phyloP scores from a whole-genome alignment of 495 filamentous ascomycete genomes.

The Annulohypoxylon bovei region DNA sequence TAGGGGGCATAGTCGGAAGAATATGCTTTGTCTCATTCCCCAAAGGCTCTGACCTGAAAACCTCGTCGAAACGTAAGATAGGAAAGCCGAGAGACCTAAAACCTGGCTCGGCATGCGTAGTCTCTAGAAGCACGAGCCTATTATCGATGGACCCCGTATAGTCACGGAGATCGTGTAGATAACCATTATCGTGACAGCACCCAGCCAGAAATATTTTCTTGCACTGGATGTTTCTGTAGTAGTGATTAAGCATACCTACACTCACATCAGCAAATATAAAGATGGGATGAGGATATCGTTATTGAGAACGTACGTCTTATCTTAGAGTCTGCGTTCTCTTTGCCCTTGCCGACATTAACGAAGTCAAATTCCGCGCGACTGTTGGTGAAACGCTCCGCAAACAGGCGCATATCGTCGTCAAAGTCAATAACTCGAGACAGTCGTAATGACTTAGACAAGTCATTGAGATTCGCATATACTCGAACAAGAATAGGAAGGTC shows the following conservation, averaged over 20 bases:
- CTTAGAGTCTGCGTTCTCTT: slow-evolving; percentile 49
- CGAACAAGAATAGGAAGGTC: slow-evolving; percentile 48
- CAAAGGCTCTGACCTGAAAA: slow-evolving; percentile 46
- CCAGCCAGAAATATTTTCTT: slow-evolving; percentile 48
- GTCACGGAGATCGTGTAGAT: slow-evolving; percentile 48
- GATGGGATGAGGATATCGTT: neutral
- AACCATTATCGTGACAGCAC: slow-evolving; percentile 48
- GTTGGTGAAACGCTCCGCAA: slow-evolving; percentile 48
- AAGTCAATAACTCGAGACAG: slow-evolving; percentile 42
- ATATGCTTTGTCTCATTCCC: slow-evolving; percentile 43
- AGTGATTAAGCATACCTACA: slow-evolving; percentile 47
- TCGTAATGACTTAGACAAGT: slow-evolving; percentile 45
- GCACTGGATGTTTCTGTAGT: slow-evolving; percentile 47
- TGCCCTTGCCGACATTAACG: slow-evolving; percentile 49
- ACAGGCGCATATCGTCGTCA: slow-evolving; percentile 44
- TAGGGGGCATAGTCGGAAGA: slow-evolving; percentile 13
- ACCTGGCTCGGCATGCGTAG: slow-evolving; percentile 44
- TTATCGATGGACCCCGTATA: slow-evolving; percentile 38
- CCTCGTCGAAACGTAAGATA: slow-evolving; percentile 45
- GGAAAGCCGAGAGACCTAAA: slow-evolving; percentile 46
- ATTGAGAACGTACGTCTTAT: slow-evolving; percentile 43
- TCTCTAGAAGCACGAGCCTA: slow-evolving; percentile 44
- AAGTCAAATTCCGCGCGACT: slow-evolving; percentile 47
- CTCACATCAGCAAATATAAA: slow-evolving; percentile 3
- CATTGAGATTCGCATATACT: slow-evolving; percentile 49